These are phyloP conservation scores for Solanum aculeatissimum DNA, from an alignment of 305 asterid genomes.

Conservation along the genomic window DNA sequence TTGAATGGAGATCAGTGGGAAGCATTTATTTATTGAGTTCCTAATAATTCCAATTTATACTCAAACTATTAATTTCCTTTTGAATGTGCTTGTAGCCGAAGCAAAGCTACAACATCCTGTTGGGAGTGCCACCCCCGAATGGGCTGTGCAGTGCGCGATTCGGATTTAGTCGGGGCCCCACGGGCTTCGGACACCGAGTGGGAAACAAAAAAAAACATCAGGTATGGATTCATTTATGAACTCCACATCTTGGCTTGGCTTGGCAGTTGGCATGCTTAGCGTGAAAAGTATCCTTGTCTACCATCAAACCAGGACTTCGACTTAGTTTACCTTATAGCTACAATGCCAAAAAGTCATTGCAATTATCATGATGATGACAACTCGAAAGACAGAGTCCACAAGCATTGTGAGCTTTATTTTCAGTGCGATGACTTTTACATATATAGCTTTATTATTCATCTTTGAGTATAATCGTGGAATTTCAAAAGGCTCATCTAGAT, in stretches of 20 bases:
- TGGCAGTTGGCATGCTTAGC: not conserved
- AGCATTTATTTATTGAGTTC: not conserved
- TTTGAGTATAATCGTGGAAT: not conserved
- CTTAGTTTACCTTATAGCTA: not conserved
- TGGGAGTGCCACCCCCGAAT: too few species aligned
- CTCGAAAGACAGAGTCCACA: not conserved
- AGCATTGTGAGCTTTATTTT: not conserved
- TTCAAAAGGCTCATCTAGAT: too few species aligned
- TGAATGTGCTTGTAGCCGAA: not conserved
- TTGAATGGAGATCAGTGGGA: not conserved
- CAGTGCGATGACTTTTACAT: not conserved
- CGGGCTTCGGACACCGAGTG: too few species aligned
- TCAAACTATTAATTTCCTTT: not conserved
- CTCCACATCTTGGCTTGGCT: not conserved
- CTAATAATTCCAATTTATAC: not conserved
- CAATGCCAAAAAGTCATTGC: not conserved
- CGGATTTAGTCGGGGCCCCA: too few species aligned
- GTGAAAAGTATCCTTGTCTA: not conserved
- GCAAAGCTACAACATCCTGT: not conserved
- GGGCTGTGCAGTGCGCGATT: too few species aligned
- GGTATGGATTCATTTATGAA: not conserved
- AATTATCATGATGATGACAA: not conserved
- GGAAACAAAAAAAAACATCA: too few species aligned
- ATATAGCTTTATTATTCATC: not conserved
- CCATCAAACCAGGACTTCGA: not conserved